Percentiles rank a stretch among this genome's conserved stretches.
Conservation (phyloP, 352 stramenopile species). For the Pythium graminicola region DNA sequence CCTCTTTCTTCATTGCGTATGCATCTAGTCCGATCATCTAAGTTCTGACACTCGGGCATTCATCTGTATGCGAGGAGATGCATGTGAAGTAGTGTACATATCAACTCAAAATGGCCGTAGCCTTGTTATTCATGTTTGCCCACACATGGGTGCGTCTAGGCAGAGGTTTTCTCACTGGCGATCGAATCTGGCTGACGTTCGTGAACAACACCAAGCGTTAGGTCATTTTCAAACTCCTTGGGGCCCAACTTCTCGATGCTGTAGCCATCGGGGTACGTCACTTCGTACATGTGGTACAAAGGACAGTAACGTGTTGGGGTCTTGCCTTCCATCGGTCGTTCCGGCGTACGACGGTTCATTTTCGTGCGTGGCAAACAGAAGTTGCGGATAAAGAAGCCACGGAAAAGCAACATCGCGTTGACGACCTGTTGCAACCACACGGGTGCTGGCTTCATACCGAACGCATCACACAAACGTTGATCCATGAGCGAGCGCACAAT, state of each 20-base stretch:
- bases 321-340: conserved; percentile 4
- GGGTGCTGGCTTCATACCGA: conserved; percentile 6
- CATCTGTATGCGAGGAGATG: too few species aligned
- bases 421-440: conserved; percentile 1
- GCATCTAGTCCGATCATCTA: too few species aligned
- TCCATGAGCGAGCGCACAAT: conserved; percentile 14
- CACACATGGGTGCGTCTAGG: too few species aligned
- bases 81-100: too few species aligned
- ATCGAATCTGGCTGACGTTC: conserved; percentile 4
- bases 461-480: background rate
- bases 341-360: conserved; percentile 3
- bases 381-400: conserved; percentile 12
- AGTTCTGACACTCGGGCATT: too few species aligned
- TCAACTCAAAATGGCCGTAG: too few species aligned
- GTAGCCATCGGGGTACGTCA: conserved; percentile 10
- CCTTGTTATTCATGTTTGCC: too few species aligned
- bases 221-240: conserved; percentile 12
- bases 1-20: background rate
- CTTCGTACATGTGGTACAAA: conserved; percentile 8
- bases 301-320: conserved; percentile 3
- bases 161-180: background rate
- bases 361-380: conserved; percentile 5
- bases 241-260: conserved; percentile 6
- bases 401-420: background rate
- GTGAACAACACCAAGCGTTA: conserved; percentile 8